Evolutionary conservation across 352 stramenopile species (phyloP).

Genomic region (Phytophthora sojae): DNA sequence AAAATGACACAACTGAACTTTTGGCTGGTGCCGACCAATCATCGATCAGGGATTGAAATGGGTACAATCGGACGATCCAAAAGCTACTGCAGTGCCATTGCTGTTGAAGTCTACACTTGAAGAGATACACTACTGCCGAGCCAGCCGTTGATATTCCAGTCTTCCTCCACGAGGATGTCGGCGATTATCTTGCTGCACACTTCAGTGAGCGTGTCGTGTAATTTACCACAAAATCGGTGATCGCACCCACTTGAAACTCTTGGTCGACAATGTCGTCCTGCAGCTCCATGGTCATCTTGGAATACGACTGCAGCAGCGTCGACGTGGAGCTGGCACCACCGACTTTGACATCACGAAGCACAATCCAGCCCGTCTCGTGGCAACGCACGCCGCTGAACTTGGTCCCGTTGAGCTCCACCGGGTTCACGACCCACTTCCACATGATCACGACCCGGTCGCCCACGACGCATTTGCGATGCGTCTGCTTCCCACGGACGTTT

Average conservation of each 20-base stretch:
- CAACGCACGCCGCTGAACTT: slow-evolving; percentile 44
- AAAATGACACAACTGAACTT: neutral
- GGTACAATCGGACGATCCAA: neutral
- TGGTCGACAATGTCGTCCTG: slow-evolving; percentile 56
- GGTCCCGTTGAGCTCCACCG: slow-evolving; percentile 41
- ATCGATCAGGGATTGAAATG: neutral
- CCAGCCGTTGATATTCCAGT: slow-evolving; percentile 47
- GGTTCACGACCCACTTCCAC: slow-evolving; percentile 57
- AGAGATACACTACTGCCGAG: slow-evolving; percentile 4
- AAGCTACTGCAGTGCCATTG: neutral
- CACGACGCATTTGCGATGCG: slow-evolving; percentile 46
- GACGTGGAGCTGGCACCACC: slow-evolving; percentile 1
- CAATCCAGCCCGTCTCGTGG: slow-evolving; percentile 42
- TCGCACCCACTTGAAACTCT: slow-evolving; percentile 41
- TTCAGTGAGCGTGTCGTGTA: slow-evolving; percentile 42
- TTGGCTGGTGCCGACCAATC: neutral
- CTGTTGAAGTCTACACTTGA: neutral
- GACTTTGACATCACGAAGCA: slow-evolving; percentile 21
- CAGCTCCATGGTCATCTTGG: slow-evolving; percentile 57
- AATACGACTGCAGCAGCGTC: slow-evolving; percentile 58
- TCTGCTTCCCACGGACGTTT: slow-evolving; percentile 53
- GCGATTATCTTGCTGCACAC: slow-evolving; percentile 40
- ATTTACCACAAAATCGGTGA: slow-evolving; percentile 52
- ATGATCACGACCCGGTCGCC: slow-evolving; percentile 44
- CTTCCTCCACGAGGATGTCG: slow-evolving; percentile 52